Conservation (phyloP, 257 asterid species). For the Solanum ahanhuiri region DNA sequence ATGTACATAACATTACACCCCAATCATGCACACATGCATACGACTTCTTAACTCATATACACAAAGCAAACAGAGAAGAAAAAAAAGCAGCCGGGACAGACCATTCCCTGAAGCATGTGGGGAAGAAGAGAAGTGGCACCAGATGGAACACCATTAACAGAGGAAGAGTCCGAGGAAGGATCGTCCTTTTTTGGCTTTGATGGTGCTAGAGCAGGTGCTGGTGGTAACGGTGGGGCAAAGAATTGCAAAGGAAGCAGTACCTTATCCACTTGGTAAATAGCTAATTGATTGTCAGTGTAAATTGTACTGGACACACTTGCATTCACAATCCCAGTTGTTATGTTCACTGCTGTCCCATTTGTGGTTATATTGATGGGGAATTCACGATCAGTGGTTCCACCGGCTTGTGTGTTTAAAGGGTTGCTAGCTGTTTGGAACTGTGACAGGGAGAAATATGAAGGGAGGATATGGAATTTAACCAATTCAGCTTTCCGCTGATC, state of each 20-base stretch:
- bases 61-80: neutral
- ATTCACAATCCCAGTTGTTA: constrained; percentile 36
- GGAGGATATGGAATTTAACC: constrained; percentile 32
- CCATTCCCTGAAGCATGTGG: neutral
- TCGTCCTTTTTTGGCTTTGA: constrained; percentile 12
- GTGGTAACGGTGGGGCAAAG: constrained; percentile 26
- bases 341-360: constrained; percentile 25
- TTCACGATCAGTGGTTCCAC: constrained; percentile 20
- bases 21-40: neutral
- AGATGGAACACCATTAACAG: constrained; percentile 12
- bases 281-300: constrained; percentile 31
- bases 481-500: constrained; percentile 29
- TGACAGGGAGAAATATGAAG: constrained; percentile 15
- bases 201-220: constrained; percentile 43
- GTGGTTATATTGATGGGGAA: constrained; percentile 38
- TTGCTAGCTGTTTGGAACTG: constrained; percentile 37
- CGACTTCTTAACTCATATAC: neutral
- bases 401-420: constrained; percentile 26
- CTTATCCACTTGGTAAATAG: constrained; percentile 37
- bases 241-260: constrained; percentile 35
- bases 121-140: constrained; percentile 1
- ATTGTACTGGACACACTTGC: constrained; percentile 30
- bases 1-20: neutral
- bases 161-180: constrained; percentile 3
- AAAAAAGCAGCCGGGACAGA: neutral